Conservation (phyloP, 2,329 filamentous ascomycete genomes). For the Stagonosporopsis chrysanthemi region DNA sequence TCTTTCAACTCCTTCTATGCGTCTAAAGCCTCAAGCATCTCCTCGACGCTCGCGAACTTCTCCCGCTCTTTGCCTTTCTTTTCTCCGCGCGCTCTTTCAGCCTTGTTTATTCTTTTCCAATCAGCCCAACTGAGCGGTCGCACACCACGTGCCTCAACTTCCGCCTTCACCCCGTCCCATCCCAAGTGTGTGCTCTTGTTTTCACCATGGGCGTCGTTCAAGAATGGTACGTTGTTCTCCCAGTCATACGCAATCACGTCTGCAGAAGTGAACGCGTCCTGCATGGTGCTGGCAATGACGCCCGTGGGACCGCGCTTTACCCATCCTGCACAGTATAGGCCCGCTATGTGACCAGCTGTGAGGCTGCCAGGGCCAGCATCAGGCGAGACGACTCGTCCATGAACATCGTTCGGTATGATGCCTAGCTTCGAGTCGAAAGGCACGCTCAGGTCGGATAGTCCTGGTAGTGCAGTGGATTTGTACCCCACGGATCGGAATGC, state of each 20-base stretch:
- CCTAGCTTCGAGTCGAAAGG: constrained; percentile 78
- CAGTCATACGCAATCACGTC: constrained; percentile 86
- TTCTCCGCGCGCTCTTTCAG: constrained; percentile 73
- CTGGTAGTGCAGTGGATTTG: constrained; percentile 78
- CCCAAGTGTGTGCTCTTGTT: constrained; percentile 60
- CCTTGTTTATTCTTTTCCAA: constrained; percentile 85
- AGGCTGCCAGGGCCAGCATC: constrained; percentile 48
- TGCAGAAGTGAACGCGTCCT: constrained; percentile 88
- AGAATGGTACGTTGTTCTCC: constrained; percentile 57
- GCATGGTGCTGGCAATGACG: constrained; percentile 95
- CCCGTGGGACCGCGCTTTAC: constrained; percentile 94
- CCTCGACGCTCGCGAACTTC: constrained; percentile 64
- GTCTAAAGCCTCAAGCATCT: constrained; percentile 63
- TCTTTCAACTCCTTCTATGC: constrained; percentile 10
- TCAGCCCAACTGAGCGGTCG: constrained; percentile 79
- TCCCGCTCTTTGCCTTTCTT: constrained; percentile 78
- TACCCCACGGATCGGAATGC: constrained; percentile 97
- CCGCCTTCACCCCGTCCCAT: constrained; percentile 77
- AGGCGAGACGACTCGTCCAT: constrained; percentile 71
- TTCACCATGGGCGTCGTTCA: constrained; percentile 52
- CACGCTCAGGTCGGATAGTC: constrained; percentile 75
- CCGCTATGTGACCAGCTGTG: constrained; percentile 64
- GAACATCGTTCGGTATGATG: constrained; percentile 81
- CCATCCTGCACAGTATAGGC: constrained; percentile 94
- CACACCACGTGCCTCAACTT: constrained; percentile 64